Base-by-base conservation (phyloP, 2,329 filamentous ascomycete genomes). In the Bipolaris gigantea region DNA sequence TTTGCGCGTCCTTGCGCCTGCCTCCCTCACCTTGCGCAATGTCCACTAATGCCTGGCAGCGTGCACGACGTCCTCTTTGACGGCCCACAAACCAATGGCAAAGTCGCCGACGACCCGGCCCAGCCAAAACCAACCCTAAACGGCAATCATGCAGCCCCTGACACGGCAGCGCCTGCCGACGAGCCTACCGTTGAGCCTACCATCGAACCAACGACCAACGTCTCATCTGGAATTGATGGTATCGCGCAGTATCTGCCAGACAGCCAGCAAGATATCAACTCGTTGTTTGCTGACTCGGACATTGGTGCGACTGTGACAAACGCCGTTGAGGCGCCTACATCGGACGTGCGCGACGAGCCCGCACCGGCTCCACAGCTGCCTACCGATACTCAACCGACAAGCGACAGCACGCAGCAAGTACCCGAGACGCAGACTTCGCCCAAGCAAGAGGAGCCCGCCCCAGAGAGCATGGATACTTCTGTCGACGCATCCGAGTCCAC, bases 221-320 rank as follows among this genome's bases (percentile, higher is more conserved):
- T 74, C n/a, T 72, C 75, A 10, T 70, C 73, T 49, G 77, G 76
- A 47, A 78, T 79, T 30, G 76, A 76, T 25, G 70, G 75, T 5
- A 64, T 76, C 25, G 73, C 77, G 18, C 73, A 76, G 32, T 78
- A 76, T 54, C 63, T 79, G 40, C 72, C 75, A 18, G 74, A 78
- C 45, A 72, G 70, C 49, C 69, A 76, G 46, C 61, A 70, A 23
- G 74, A 75, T 34, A 64, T 60, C 18, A 75, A 75, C 48, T 76
- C 77, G 55, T 66, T 77, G 5, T 75, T 77, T 42, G 68, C 66
- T 32, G 64, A 63, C 36, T 63, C 64, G 15, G 69, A 75, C 18
- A 42, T 64, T 13, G 57, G 56, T 30, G 55, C 59, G n/a, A 67
- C 70, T 1, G 55, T 72, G 19, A 71, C 74, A 40, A 73, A 75